Evolutionary conservation across 805 yeast species (phyloP).

Genomic region (Yarrowia sp.): DNA sequence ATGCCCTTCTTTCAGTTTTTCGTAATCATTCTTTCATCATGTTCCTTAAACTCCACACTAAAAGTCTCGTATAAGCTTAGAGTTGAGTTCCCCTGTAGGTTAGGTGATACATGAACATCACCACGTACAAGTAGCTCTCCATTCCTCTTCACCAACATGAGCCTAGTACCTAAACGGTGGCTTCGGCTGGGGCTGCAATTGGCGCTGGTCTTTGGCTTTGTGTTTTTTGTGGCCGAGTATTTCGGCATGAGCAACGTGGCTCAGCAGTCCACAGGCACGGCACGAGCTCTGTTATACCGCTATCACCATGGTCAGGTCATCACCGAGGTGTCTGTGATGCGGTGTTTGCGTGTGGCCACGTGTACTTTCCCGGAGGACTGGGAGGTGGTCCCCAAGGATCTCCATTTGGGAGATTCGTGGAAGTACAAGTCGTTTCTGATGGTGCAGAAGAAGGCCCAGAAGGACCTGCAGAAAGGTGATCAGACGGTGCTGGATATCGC

Average conservation of each 20-base stretch:
- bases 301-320: conserved; percentile 21
- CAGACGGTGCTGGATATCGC: conserved; percentile 27
- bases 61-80: neutral
- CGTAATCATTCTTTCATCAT: no score
- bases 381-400: conserved; percentile 57
- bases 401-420: conserved; percentile 55
- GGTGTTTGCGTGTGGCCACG: conserved; percentile 10
- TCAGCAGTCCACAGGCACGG: neutral
- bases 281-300: conserved; percentile 4
- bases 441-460: conserved; percentile 45
- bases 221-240: conserved; percentile 10
- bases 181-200: conserved; percentile 25
- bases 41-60: no score
- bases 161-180: conserved; percentile 23
- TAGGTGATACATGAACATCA: no score
- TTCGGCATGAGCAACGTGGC: conserved; percentile 17
- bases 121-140: neutral
- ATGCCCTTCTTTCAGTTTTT: no score
- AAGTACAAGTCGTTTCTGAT: conserved; percentile 53
- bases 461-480: conserved; percentile 6
- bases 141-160: conserved; percentile 2
- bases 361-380: conserved; percentile 48
- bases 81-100: neutral
- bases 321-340: conserved; percentile 11
- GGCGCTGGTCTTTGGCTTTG: conserved; percentile 4